Percentiles rank a stretch among this genome's conserved stretches.
phyloP scores from a whole-genome alignment of 2,329 filamentous ascomycete species.

The Verruconis gallopava region DNA sequence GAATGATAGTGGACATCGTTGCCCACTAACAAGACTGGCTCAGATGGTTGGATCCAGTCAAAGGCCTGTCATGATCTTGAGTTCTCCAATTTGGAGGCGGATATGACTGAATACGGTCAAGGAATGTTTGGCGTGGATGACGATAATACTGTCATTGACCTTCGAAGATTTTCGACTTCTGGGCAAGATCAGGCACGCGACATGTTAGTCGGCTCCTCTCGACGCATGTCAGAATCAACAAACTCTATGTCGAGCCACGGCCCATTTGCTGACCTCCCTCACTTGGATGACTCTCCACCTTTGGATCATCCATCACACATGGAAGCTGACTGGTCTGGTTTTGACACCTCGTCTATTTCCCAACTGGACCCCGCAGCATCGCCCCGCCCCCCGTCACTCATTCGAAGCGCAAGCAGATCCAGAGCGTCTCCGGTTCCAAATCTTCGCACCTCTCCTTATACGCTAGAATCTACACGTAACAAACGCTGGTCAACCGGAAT shows the following conservation, averaged over 20 bases:
- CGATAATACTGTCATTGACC: constrained; percentile 28
- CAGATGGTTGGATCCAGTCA: constrained; percentile 23
- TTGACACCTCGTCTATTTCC: constrained; percentile 56
- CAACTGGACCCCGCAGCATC: constrained; percentile 62
- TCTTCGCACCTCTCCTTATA: constrained; percentile 58
- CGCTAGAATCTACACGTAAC: constrained; percentile 49
- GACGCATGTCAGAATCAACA: constrained; percentile 59
- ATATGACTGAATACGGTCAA: constrained; percentile 24
- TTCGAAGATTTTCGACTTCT: constrained; percentile 22
- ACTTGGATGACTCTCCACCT: constrained; percentile 58
- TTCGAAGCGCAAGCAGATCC: constrained; percentile 47
- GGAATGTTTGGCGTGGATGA: constrained; percentile 26
- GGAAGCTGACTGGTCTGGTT: constrained; percentile 39
- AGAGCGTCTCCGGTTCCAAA: constrained; percentile 59
- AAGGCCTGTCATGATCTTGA: constrained; percentile 26
- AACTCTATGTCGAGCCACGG: constrained; percentile 55
- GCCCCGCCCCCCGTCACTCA: constrained; percentile 43
- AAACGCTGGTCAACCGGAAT: constrained; percentile 73
- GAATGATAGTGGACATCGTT: background rate
- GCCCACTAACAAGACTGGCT: background rate
- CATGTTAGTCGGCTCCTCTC: constrained; percentile 34
- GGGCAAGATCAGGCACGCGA: constrained; percentile 20
- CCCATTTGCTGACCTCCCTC: constrained; percentile 52
- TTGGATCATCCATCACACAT: constrained; percentile 53
- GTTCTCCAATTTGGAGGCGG: constrained; percentile 26